Evolutionary conservation across 306 rosid genomes (phyloP), one percentile per base, ranked within the genome.

Genomic region (Vicia sativa): DNA sequence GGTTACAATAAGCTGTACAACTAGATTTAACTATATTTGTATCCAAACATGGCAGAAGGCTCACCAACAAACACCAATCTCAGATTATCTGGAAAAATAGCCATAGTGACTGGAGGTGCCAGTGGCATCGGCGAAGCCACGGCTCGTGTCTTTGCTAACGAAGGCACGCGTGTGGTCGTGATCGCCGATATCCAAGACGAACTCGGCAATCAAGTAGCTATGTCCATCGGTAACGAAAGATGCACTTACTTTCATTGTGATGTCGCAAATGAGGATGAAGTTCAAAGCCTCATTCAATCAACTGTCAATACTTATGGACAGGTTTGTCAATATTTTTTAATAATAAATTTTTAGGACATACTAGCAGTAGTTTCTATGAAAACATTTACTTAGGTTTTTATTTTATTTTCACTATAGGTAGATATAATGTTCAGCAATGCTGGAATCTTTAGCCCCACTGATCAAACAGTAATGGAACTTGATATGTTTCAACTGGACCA

Each of bases 91-190:
- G 79, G 79, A 25, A 85, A 87, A 46, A 77, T 85, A 16, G 74
- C 85, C 19, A 75, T 85, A 0, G 65, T 87, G 14, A 85, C 90
- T 0, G 87, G 88, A 0, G 88, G 87, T 0, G 88, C 90, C 10
- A 83, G 87, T 13, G 95, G 95, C 11, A 83, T 87, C 5, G 87
- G 90, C 0, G 84, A 85, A 43, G 83, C 85, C 11, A 85, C 90
- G 0, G 90, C 74, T 0, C 70, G 80, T 1, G 69, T 41, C 6
- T 81, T 88, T 2, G 74, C 82, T 1, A 25, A 67, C 3, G 67
- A 81, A 1, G 89, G 89, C 0, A 77, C 83, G 0, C 76, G 75
- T 0, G 56, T 77, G 19, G 80, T 85, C 1, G 84, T 88, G 7
- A 83, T 85, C 0, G 84, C 84, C 0, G 96, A 89, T 35, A 57